These are phyloP conservation scores for Hypomyces rosellus DNA, from an alignment of 2,329 filamentous ascomycete species.

Conservation along the genomic window DNA sequence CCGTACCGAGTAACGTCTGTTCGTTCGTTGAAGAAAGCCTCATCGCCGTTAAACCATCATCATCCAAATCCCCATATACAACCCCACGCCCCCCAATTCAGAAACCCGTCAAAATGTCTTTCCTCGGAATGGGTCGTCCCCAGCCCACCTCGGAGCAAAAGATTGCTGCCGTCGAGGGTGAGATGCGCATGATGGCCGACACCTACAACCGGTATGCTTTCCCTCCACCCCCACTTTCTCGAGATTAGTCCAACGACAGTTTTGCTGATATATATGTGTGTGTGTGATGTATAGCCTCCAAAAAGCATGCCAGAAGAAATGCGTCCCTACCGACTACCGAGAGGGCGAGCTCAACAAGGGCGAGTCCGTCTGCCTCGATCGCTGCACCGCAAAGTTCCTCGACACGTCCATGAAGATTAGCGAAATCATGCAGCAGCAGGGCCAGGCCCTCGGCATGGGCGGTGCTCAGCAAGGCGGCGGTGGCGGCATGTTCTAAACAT, in stretches of 20 bases:
- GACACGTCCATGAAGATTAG: constrained; percentile 97
- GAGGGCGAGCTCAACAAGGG: constrained; percentile 98
- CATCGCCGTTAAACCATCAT: background rate
- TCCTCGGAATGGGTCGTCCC: constrained; percentile 50
- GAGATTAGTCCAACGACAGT: background rate
- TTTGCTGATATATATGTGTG: background rate
- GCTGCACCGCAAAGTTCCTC: constrained; percentile 97
- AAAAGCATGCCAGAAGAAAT: constrained; percentile 88
- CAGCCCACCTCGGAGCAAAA: constrained; percentile 95
- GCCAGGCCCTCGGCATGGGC: constrained; percentile 59
- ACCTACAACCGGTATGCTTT: constrained; percentile 86
- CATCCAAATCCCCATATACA: constrained; percentile 1
- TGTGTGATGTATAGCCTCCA: constrained; percentile 54
- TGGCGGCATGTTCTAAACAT: constrained; percentile 24
- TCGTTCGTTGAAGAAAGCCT: background rate
- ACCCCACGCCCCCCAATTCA: background rate
- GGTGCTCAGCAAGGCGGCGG: constrained; percentile 32
- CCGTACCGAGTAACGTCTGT: background rate
- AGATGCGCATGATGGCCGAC: constrained; percentile 95
- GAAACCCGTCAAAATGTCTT: constrained; percentile 34
- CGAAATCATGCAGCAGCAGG: constrained; percentile 91
- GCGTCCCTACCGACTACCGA: constrained; percentile 85
- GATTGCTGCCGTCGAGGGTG: constrained; percentile 90
- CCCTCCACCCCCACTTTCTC: background rate
- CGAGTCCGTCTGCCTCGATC: constrained; percentile 96